These are phyloP conservation scores for Solanum pimpinellifolium DNA, from an alignment of 257 asterid genomes.

Conservation along the genomic window DNA sequence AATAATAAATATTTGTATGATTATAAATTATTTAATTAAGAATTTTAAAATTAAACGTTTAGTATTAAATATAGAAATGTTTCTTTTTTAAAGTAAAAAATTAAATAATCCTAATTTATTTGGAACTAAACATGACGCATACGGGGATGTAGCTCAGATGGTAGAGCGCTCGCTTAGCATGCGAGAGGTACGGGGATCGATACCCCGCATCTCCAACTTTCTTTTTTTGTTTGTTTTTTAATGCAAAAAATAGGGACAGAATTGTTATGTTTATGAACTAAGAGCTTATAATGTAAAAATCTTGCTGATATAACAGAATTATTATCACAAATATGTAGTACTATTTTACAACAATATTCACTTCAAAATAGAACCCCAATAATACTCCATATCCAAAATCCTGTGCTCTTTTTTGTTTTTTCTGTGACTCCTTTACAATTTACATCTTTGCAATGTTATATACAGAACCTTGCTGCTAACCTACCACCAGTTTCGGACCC, in stretches of 20 bases:
- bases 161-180: conserved; percentile 51
- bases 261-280: neutral
- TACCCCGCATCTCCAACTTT: conserved; percentile 41
- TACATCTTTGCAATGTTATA: neutral
- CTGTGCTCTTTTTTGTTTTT: neutral
- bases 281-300: neutral
- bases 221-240: no score
- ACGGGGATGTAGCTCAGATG: conserved; percentile 61
- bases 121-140: neutral
- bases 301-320: neutral
- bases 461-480: neutral
- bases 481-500: neutral
- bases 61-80: no score
- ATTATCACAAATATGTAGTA: neutral
- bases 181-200: conserved; percentile 43
- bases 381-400: neutral
- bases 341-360: neutral
- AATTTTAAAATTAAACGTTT: neutral
- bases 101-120: rapidly evolving
- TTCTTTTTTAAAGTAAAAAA: no score
- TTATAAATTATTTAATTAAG: neutral
- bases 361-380: neutral
- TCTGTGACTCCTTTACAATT: neutral
- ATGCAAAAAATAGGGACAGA: neutral
- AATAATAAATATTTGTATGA: neutral